Evolutionary conservation across 1,284 basidiomycete species (phyloP), one percentile per base, ranked within the genome.

Genomic region (Ustilago lituana): DNA sequence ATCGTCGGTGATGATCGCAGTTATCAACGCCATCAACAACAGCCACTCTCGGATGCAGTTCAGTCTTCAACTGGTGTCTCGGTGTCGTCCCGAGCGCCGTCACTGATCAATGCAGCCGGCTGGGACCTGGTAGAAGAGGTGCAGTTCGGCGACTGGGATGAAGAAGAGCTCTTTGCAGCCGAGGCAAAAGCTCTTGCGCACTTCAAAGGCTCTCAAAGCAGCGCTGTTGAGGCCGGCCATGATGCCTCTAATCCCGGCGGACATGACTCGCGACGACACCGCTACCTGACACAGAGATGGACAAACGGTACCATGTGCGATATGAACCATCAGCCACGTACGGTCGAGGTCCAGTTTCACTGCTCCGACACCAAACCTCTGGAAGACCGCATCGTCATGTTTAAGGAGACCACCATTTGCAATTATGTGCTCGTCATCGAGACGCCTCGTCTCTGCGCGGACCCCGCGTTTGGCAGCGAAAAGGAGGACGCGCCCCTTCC

Each of bases 381-480:
- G 31, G 62, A 61, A 11, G 74, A 74, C 26, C 55, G 74, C 5
- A 79, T 79, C 40, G 54, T 69, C 32, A 59, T 74, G 43, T 60
- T 79, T 47, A 78, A 78, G 53, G 77, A 79, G 58, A 76, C 74
- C 17, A 79, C 76, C 12, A 78, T 70, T 23, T 79, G 77, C 63
- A 76, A 73, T 50, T 79, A 79, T 41, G 66, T 75, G 4, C n/a
- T 75, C 15, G 49, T 73, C 38, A 66, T 75, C 39, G 65, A 75
- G 47, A 75, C 73, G 5, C 58, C 70, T 0, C 40, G 64, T 9
- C 50, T 72, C 8, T 75, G 73, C 29, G 56, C 36, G 1, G 71
- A 73, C 24, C 47, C 66, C 2, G 64, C 66, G 5, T 70, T 75
- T 39, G 54, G 51, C 4, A 54, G 52, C 17, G 70, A 69, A 32